Percentiles rank a stretch among this genome's conserved stretches.
Evolutionary conservation across 1,139 yeast species (phyloP).

Genomic region (Zygoascus sp.): DNA sequence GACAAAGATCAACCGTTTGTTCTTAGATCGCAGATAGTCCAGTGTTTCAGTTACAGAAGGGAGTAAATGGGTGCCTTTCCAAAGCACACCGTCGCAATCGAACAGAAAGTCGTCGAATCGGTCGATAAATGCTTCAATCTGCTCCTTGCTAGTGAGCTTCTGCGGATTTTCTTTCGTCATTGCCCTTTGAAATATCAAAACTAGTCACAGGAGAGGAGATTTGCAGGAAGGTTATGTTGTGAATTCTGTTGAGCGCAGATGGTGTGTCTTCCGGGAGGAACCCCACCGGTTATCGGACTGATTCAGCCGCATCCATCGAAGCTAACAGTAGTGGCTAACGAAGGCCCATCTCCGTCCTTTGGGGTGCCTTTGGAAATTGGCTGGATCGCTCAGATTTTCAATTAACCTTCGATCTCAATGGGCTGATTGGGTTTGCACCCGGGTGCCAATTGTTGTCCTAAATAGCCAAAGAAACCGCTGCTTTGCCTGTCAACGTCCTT

Average conservation of each 20-base stretch:
- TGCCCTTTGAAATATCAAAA: neutral
- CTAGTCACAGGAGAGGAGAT: neutral
- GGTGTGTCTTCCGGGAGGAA: too few species aligned
- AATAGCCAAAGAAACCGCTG: too few species aligned
- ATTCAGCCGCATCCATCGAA: too few species aligned
- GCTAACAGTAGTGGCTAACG: too few species aligned
- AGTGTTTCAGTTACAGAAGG: slow-evolving; percentile 72
- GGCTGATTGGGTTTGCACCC: too few species aligned
- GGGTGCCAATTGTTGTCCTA: too few species aligned
- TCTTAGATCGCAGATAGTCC: slow-evolving; percentile 45
- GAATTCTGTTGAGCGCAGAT: neutral
- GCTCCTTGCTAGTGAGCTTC: slow-evolving; percentile 45
- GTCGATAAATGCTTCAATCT: slow-evolving; percentile 52
- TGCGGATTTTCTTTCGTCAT: slow-evolving; percentile 9
- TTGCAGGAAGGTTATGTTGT: neutral
- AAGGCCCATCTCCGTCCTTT: too few species aligned
- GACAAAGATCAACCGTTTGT: slow-evolving; percentile 76
- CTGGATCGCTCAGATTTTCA: too few species aligned
- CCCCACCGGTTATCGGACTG: too few species aligned
- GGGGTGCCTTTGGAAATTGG: too few species aligned
- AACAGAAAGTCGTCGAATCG: slow-evolving; percentile 77
- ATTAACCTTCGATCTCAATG: too few species aligned
- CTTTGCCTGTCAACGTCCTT: too few species aligned
- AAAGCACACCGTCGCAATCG: slow-evolving; percentile 90
- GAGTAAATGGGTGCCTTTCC: slow-evolving; percentile 73